These are phyloP conservation scores for Aspergillus tubingensis DNA, from an alignment of 2,329 filamentous ascomycete species.

Conservation along the genomic window DNA sequence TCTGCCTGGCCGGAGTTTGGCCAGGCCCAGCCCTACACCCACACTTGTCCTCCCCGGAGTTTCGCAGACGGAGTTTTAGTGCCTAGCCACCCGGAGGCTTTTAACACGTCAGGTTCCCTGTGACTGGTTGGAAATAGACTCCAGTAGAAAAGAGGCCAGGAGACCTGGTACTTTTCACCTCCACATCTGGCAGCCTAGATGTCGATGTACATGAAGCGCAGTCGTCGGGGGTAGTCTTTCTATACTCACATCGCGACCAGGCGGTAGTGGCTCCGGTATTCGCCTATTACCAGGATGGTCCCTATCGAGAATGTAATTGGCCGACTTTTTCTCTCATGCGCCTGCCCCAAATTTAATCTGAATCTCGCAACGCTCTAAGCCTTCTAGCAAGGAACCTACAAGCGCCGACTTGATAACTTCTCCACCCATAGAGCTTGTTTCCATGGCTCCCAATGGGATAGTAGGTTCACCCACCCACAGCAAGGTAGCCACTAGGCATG, in stretches of 20 bases:
- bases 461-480: not conserved
- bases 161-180: not conserved
- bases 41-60: conserved; percentile 16
- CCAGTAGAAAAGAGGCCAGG: not conserved
- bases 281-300: not conserved
- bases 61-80: conserved; percentile 19
- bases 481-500: not conserved
- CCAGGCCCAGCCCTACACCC: not conserved
- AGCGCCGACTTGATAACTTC: not conserved
- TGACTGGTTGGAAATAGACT: not conserved
- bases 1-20: conserved; percentile 4
- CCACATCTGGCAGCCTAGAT: not conserved
- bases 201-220: not conserved
- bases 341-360: no score
- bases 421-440: not conserved
- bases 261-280: not conserved
- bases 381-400: no score
- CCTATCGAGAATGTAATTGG: not conserved
- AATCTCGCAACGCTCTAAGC: no score
- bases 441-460: conserved; percentile 5
- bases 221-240: not conserved
- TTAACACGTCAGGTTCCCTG: not conserved
- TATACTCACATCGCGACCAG: not conserved
- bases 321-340: no score
- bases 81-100: conserved; percentile 6